Evolutionary conservation across 495 filamentous ascomycete species (phyloP).

Genomic region (Trichoderma orchidacearum): DNA sequence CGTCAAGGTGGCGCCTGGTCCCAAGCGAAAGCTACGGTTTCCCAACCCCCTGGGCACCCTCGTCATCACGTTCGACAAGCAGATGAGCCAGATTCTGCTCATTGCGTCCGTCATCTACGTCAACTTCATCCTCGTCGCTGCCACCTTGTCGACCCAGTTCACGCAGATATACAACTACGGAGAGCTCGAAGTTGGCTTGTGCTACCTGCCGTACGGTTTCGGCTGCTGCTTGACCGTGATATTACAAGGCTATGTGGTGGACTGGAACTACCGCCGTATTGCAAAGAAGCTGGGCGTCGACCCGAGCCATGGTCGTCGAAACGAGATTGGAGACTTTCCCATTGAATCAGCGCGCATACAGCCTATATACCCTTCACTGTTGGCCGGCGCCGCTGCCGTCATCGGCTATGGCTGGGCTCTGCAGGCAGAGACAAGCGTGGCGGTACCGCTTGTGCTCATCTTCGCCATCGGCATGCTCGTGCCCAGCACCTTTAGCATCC

Average conservation of each 20-base stretch:
- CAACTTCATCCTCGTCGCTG: constrained; percentile 28
- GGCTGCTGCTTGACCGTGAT: constrained; percentile 55
- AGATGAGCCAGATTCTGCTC: constrained; percentile 28
- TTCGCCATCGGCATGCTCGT: constrained; percentile 41
- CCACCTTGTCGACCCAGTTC: constrained; percentile 47
- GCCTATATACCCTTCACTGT: constrained; percentile 34
- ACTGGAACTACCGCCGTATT: constrained; percentile 41
- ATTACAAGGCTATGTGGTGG: constrained; percentile 45
- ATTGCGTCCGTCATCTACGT: constrained; percentile 39
- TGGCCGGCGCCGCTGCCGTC: constrained; percentile 23
- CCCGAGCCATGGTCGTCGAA: constrained; percentile 34
- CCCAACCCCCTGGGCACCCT: constrained; percentile 62
- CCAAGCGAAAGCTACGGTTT: constrained; percentile 38
- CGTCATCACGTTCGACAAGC: constrained; percentile 50
- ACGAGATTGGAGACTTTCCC: constrained; percentile 43
- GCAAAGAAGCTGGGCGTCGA: constrained; percentile 33
- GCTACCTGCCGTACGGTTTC: constrained; percentile 46
- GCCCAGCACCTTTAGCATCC: constrained; percentile 37
- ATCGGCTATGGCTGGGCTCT: constrained; percentile 48
- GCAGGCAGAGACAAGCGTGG: constrained; percentile 26
- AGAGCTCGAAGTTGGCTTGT: constrained; percentile 54
- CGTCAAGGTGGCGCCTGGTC: constrained; percentile 3
- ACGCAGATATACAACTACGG: constrained; percentile 47
- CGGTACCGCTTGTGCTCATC: constrained; percentile 37
- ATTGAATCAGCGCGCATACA: constrained; percentile 51